phyloP scores from a whole-genome alignment of 495 filamentous ascomycete genomes.

The Amorphotheca resinae region DNA sequence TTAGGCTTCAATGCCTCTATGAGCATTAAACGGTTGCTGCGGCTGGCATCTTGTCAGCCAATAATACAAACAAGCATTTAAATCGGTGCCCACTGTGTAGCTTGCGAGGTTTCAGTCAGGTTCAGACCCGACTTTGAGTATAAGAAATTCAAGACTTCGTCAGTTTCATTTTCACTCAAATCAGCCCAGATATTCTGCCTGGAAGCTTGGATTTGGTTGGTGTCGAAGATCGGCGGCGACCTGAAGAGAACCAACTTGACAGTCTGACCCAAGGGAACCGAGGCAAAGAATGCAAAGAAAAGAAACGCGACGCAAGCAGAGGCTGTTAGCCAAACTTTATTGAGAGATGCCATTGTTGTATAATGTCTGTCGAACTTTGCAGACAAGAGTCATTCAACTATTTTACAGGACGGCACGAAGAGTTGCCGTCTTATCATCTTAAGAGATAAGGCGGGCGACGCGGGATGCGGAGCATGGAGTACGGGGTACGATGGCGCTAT shows the following conservation, averaged over 20 bases:
- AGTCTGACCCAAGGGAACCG: neutral
- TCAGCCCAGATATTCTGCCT: conserved; percentile 27
- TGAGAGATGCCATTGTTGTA: neutral
- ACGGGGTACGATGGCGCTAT: too few relatives aligned
- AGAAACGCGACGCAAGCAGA: conserved; percentile 2
- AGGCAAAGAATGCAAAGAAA: neutral
- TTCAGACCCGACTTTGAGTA: conserved; percentile 25
- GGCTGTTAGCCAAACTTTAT: neutral
- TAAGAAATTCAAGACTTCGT: conserved; percentile 24
- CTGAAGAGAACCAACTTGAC: neutral
- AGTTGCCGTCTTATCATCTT: neutral
- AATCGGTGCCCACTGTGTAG: conserved; percentile 21
- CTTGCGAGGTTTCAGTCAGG: conserved; percentile 23
- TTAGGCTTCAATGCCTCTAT: conserved; percentile 39
- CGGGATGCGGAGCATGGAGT: too few relatives aligned
- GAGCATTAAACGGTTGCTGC: conserved; percentile 4
- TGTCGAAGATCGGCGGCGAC: neutral
- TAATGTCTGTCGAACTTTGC: neutral
- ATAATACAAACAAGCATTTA: conserved; percentile 5
- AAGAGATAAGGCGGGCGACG: neutral
- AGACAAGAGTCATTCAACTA: neutral
- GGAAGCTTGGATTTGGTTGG: conserved; percentile 8
- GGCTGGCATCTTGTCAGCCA: conserved; percentile 4
- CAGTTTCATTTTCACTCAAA: conserved; percentile 22
- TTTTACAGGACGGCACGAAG: neutral